Evolutionary conservation across 208 protist genomes (phyloP).

Genomic region (Trypanosoma lewisi): DNA sequence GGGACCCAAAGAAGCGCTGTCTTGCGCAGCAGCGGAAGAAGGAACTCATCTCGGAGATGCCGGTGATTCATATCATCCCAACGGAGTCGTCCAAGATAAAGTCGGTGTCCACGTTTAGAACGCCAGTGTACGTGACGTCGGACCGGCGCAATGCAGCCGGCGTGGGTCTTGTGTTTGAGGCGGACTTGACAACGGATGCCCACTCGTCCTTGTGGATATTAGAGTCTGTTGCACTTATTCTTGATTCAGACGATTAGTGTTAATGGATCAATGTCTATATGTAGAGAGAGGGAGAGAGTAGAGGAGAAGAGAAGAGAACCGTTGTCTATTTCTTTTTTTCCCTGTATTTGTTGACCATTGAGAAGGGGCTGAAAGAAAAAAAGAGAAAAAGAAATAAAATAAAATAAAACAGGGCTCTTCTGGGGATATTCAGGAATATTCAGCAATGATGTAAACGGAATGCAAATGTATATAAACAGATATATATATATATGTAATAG

Average conservation of each 20-base stretch:
- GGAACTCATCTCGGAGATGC: constrained; percentile 95
- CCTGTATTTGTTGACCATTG: background rate
- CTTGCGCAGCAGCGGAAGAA: constrained; percentile 94
- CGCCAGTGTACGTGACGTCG: constrained; percentile 98
- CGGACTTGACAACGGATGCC: constrained; percentile 91
- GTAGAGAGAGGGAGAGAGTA: no score
- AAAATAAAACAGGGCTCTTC: background rate
- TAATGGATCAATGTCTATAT: constrained; percentile 8
- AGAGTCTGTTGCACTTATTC: constrained; percentile 94
- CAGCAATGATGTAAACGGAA: background rate
- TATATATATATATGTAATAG: no score
- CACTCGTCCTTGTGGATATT: constrained; percentile 96
- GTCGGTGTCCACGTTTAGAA: constrained; percentile 93
- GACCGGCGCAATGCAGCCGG: constrained; percentile 96
- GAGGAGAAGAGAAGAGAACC: no score
- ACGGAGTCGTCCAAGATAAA: constrained; percentile 95
- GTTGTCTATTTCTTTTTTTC: constrained; percentile 7
- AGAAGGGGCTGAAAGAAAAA: background rate
- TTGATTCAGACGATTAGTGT: constrained; percentile 91
- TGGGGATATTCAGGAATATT: background rate
- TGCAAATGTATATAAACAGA: background rate
- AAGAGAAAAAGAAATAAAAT: background rate
- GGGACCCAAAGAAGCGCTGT: constrained; percentile 87
- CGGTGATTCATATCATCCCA: constrained; percentile 97
- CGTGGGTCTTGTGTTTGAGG: constrained; percentile 98